A percentile compares a stretch with the other conserved stretches of the same genome.
Conservation (phyloP, 805 yeast species). For the Candida golubevii region DNA sequence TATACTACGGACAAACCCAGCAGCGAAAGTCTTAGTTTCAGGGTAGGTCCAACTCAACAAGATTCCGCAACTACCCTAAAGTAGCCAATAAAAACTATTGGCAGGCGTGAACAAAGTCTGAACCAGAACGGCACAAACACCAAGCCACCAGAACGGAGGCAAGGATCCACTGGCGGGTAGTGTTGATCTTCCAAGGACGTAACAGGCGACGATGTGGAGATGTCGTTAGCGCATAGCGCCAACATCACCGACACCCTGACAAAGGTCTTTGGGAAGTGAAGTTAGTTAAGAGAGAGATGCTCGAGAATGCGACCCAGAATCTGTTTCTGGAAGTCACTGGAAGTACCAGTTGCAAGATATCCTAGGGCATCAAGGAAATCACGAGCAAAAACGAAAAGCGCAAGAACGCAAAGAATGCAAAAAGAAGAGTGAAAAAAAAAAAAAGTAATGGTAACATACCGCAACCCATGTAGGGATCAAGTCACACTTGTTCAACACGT, state of each 20-base stretch:
- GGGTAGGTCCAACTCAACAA: conserved; percentile 77
- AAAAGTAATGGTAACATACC: conserved; percentile 55
- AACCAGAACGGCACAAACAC: conserved; percentile 32
- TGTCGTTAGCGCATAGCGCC: conserved; percentile 25
- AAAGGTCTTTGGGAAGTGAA: conserved; percentile 67
- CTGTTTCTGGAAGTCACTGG: not conserved
- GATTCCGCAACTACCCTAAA: conserved; percentile 52
- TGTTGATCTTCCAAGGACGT: conserved; percentile 92
- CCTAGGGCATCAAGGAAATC: conserved; percentile 1
- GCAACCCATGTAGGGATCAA: conserved; percentile 99
- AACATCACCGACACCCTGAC: conserved; percentile 62
- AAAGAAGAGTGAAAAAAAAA: not conserved
- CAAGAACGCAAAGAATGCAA: too few species aligned
- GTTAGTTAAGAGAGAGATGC: too few species aligned
- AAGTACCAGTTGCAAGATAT: not conserved
- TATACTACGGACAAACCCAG: conserved; percentile 75
- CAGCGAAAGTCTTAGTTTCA: conserved; percentile 2
- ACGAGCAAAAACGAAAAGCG: not conserved
- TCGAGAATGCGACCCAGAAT: not conserved
- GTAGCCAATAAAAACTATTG: conserved; percentile 35
- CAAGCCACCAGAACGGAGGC: conserved; percentile 7
- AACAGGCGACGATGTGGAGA: conserved; percentile 70
- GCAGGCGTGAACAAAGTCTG: conserved; percentile 26
- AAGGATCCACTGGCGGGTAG: conserved; percentile 49
- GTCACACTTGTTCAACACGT: conserved; percentile 95